Percentiles rank a stretch among this genome's conserved stretches.
Conservation (phyloP, 257 asterid species). For the Solanum habrochaites region DNA sequence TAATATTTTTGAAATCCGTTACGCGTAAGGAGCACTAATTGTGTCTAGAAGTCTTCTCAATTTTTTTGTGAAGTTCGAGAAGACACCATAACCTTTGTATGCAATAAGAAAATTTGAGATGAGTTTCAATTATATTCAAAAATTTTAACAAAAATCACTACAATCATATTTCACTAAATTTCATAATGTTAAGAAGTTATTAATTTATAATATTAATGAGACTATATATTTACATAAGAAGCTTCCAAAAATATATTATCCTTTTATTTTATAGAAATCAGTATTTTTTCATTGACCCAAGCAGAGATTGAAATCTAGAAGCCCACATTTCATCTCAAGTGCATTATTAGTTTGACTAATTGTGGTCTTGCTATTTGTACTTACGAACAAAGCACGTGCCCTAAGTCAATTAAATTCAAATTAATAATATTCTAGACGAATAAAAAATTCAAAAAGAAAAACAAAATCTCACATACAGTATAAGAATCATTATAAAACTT, state of each 20-base stretch:
- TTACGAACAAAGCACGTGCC: not conserved
- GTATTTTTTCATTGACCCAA: too few species aligned
- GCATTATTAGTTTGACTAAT: not conserved
- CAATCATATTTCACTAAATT: not conserved
- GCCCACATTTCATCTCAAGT: not conserved
- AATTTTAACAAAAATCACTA: too few species aligned
- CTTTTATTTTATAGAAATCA: too few species aligned
- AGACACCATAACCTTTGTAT: not conserved
- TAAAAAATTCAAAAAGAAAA: not conserved
- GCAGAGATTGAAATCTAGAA: not conserved
- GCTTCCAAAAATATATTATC: not conserved
- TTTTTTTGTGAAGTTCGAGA: not conserved
- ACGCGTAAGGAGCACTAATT: too few species aligned
- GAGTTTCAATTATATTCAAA: too few species aligned
- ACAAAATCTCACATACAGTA: not conserved
- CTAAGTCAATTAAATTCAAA: not conserved
- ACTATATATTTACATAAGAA: too few species aligned
- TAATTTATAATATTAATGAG: too few species aligned
- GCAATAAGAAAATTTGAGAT: not conserved
- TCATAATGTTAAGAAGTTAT: too few species aligned
- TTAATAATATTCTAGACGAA: not conserved
- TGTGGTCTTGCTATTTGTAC: not conserved
- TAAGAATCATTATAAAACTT: not conserved
- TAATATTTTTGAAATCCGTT: too few species aligned
- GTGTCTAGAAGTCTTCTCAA: not conserved